Conservation (phyloP, 805 yeast genomes). For the Kodamaea nitidulidarum region DNA sequence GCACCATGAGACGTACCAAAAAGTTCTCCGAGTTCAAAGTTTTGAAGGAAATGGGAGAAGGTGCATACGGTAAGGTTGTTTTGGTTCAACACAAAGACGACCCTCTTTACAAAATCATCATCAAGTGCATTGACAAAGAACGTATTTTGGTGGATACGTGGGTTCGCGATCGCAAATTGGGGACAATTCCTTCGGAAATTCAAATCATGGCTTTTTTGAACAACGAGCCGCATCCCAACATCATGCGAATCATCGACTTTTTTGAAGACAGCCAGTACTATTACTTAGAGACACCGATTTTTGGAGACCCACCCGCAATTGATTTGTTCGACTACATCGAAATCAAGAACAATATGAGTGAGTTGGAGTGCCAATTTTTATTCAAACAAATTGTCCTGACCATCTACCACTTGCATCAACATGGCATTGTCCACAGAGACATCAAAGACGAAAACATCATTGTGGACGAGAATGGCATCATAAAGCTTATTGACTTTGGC, state of each 20-base stretch:
- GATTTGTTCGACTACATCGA: conserved; percentile 93
- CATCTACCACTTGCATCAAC: conserved; percentile 71
- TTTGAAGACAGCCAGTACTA: conserved; percentile 90
- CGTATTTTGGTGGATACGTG: conserved; percentile 94
- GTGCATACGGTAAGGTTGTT: conserved; percentile 94
- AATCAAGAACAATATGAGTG: conserved; percentile 74
- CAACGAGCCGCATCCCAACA: conserved; percentile 78
- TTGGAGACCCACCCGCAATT: conserved; percentile 84
- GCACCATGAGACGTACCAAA: conserved; percentile 66
- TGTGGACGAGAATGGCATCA: conserved; percentile 74
- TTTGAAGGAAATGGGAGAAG: conserved; percentile 83
- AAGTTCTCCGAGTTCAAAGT: conserved; percentile 67
- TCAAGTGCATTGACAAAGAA: conserved; percentile 88
- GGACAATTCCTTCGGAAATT: conserved; percentile 95
- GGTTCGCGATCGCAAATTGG: conserved; percentile 88
- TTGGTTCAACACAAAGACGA: conserved; percentile 67
- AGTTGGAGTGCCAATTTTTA: conserved; percentile 70
- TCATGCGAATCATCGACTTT: conserved; percentile 80
- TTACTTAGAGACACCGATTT: conserved; percentile 87
- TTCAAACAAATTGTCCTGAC: conserved; percentile 79
- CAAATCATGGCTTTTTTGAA: conserved; percentile 85
- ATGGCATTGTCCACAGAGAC: conserved; percentile 91
- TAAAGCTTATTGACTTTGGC: conserved; percentile 91
- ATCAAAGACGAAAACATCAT: conserved; percentile 93
- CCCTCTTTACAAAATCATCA: conserved; percentile 61